phyloP scores from a whole-genome alignment of 805 yeast species.

The Wickerhamomyces hampshirensis region DNA sequence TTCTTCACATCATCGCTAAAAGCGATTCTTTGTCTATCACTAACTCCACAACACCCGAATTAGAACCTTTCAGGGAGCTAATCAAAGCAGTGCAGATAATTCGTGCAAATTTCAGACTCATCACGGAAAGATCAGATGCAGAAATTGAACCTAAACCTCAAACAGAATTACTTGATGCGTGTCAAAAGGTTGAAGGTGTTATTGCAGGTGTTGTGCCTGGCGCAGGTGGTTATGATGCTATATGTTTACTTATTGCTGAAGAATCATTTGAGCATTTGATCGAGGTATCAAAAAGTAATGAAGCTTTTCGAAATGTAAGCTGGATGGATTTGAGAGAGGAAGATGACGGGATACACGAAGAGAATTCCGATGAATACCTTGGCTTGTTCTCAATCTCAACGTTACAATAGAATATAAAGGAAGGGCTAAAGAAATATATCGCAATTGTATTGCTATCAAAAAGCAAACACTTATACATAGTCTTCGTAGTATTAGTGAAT shows the following conservation, averaged over 20 bases:
- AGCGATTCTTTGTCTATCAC: conserved; percentile 10
- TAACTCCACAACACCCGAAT: neutral
- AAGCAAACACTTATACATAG: too few relatives aligned
- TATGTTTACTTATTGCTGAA: conserved; percentile 62
- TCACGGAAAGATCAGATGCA: conserved; percentile 69
- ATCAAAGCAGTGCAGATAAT: conserved; percentile 42
- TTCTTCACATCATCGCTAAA: conserved; percentile 18
- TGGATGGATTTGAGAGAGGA: conserved; percentile 71
- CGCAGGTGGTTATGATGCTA: conserved; percentile 97
- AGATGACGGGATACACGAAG: conserved; percentile 50
- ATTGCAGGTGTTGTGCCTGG: conserved; percentile 98
- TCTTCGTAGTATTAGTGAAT: too few relatives aligned
- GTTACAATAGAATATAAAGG: too few relatives aligned
- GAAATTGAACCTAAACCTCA: conserved; percentile 86
- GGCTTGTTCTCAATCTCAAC: conserved; percentile 14
- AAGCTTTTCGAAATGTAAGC: conserved; percentile 41
- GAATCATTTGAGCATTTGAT: conserved; percentile 33
- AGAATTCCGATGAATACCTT: conserved; percentile 29
- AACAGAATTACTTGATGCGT: conserved; percentile 59
- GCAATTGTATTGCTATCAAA: too few relatives aligned
- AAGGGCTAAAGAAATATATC: too few relatives aligned
- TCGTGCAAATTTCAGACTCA: conserved; percentile 49
- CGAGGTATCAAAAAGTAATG: conserved; percentile 22
- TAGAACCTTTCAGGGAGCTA: conserved; percentile 30
- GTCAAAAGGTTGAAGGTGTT: conserved; percentile 61